Evolutionary conservation across 345 rosid genomes (phyloP), one percentile per base, ranked within the genome.

Genomic region (Lenwebbia sp.): DNA sequence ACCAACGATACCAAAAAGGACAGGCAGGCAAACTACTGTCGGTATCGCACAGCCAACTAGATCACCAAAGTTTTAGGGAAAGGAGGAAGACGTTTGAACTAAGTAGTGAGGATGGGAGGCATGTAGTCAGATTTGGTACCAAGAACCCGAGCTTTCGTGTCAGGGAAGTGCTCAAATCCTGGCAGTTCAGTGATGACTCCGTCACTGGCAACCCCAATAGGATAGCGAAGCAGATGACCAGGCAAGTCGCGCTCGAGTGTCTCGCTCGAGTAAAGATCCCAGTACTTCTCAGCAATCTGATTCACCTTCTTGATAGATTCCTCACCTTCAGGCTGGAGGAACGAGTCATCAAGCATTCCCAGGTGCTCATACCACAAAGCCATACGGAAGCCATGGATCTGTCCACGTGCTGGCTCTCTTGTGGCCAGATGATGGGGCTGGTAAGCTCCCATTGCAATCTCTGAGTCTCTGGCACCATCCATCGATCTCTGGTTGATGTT

Each of bases 391-490:
- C 99, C 99, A 54, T 96, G 99, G 89, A 97, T 85, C 88, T 97
- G 98, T 83, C 99, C 99, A 25, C 98, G 89, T 14, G 99, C 98
- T 22, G 98, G 98, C 89, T 93, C 93, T 88, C 94, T 92, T 54
- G 70, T 60, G 26, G 98, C 90, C 83, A 97, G 87, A 89, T 97
- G 99, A 86, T 93, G 92, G 82, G 99, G 99, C 83, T 97, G 99
- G 91, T 91, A 97, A 22, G 90, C 99, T 87, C 99, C 99, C 98
- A 97, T 95, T 60, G 99, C 99, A 86, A 97, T 97, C 91, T 97
- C 99, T 13, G 99, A 93, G 94, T 97, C 99, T 91, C 99, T 93
- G 58, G 99, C 96, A 65, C 99, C 99, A 62, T 97, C 99, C 99
- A 97, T 96, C 49, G 99, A 96, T 75, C 99, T 91, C 90, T 96